A percentile compares a stretch with the other conserved stretches of the same genome.
phyloP scores from a whole-genome alignment of 768 basidiomycete genomes.

The Paxillus ammoniavirescens region DNA sequence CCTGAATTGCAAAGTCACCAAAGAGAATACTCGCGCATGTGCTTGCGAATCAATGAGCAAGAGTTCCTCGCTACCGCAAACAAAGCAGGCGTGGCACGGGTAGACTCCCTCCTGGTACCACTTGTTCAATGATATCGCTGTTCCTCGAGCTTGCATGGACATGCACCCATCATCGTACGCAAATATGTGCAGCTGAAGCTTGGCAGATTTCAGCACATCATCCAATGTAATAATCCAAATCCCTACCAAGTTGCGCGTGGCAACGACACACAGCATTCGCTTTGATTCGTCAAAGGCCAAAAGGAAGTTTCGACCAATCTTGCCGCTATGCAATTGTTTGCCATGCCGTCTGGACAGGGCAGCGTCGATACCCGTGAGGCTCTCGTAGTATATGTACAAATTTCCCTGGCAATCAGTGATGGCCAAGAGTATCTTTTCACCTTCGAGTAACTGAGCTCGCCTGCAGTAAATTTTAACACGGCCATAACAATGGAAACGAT shows the following conservation, averaged over 20 bases:
- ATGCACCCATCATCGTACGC: constrained; percentile 44
- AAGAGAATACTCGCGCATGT: constrained; percentile 50
- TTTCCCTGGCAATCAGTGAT: constrained; percentile 28
- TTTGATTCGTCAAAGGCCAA: constrained; percentile 47
- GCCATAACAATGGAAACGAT: background rate
- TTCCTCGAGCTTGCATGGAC: constrained; percentile 41
- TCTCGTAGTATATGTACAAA: constrained; percentile 36
- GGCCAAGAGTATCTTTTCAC: constrained; percentile 36
- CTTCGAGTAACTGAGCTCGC: constrained; percentile 36
- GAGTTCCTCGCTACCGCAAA: constrained; percentile 51
- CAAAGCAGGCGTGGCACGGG: constrained; percentile 42
- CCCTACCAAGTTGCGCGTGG: constrained; percentile 33
- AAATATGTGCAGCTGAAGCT: constrained; percentile 45
- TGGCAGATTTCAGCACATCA: background rate
- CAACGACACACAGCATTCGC: constrained; percentile 42
- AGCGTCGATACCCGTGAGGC: constrained; percentile 21
- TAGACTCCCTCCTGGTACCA: constrained; percentile 39
- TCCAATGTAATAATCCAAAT: background rate
- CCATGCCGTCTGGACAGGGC: constrained; percentile 25
- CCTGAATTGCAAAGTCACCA: constrained; percentile 54
- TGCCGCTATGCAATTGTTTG: constrained; percentile 36
- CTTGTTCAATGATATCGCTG: constrained; percentile 35
- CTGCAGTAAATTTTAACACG: constrained; percentile 10
- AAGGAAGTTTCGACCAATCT: constrained; percentile 37
- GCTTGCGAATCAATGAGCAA: constrained; percentile 44